Evolutionary conservation across 2,329 filamentous ascomycete genomes (phyloP).

Genomic region (Xylariaceae sp.): DNA sequence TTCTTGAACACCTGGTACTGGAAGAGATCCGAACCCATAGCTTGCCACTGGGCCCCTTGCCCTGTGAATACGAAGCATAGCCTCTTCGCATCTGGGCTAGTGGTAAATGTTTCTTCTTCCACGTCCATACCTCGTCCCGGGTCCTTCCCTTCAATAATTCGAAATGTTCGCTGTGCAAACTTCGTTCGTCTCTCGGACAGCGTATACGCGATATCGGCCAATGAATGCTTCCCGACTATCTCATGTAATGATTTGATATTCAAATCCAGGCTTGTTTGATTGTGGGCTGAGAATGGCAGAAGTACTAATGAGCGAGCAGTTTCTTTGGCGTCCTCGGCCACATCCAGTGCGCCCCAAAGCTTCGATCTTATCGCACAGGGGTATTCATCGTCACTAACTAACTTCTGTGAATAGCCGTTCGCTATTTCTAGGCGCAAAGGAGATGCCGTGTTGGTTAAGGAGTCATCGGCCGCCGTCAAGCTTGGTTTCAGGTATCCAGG

Average conservation of each 20-base stretch:
- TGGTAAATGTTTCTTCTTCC: neutral
- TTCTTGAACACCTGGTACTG: slow-evolving; percentile 19
- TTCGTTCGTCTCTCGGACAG: slow-evolving; percentile 14
- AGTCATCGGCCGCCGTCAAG: no score
- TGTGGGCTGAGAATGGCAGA: slow-evolving; percentile 36
- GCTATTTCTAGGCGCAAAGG: no score
- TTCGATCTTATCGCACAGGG: no score
- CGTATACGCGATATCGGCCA: slow-evolving; percentile 27
- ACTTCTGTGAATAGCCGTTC: no score
- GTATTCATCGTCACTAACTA: no score
- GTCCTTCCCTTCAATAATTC: slow-evolving; percentile 19
- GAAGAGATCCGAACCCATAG: slow-evolving; percentile 37
- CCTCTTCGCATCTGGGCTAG: neutral
- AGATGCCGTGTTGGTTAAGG: no score
- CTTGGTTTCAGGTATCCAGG: slow-evolving; percentile 9
- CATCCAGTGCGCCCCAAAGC: no score
- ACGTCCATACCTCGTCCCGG: neutral
- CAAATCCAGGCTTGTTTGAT: slow-evolving; percentile 24
- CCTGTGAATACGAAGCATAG: slow-evolving; percentile 31
- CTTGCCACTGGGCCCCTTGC: slow-evolving; percentile 44
- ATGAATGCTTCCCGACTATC: neutral
- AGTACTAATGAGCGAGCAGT: slow-evolving; percentile 30
- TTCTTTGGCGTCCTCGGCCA: neutral
- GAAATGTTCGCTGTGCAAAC: slow-evolving; percentile 13
- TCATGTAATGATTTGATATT: slow-evolving; percentile 24